Evolutionary conservation across 441 rosid genomes (phyloP).

Genomic region (Bruguiera hainesii): DNA sequence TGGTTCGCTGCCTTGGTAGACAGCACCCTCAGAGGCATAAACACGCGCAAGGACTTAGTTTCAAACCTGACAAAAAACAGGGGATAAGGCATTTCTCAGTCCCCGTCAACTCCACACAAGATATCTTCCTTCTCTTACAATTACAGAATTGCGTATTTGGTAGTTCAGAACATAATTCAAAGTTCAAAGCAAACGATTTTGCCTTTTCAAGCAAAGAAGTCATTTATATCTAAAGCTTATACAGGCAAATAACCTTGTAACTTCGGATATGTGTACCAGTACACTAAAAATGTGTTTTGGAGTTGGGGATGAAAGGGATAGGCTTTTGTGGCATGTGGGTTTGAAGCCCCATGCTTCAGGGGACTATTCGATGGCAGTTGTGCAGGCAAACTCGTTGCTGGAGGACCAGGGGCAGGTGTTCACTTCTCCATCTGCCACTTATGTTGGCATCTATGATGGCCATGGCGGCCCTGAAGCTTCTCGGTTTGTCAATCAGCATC

Average conservation of each 20-base stretch:
- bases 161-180: constrained; percentile 1
- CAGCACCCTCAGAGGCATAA: neutral
- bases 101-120: constrained; percentile 24
- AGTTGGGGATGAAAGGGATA: constrained; percentile 30
- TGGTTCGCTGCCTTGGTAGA: no score
- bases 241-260: neutral
- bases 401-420: constrained; percentile 67
- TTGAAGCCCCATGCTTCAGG: constrained; percentile 53
- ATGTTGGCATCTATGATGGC: constrained; percentile 65
- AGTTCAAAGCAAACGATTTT: constrained; percentile 8
- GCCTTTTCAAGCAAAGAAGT: neutral
- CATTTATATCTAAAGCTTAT: neutral
- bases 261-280: constrained; percentile 33
- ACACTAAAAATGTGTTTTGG: constrained; percentile 45
- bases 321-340: constrained; percentile 44
- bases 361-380: constrained; percentile 56
- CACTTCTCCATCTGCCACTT: constrained; percentile 58
- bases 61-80: constrained; percentile 14
- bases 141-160: constrained; percentile 32
- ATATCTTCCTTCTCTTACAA: neutral
- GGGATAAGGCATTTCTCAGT: constrained; percentile 12
- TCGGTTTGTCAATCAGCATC: constrained; percentile 43
- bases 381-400: constrained; percentile 54
- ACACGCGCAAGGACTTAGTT: constrained; percentile 3
- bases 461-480: constrained; percentile 72